Conservation (phyloP, 352 stramenopile species). For the Pythium insidiosum region DNA sequence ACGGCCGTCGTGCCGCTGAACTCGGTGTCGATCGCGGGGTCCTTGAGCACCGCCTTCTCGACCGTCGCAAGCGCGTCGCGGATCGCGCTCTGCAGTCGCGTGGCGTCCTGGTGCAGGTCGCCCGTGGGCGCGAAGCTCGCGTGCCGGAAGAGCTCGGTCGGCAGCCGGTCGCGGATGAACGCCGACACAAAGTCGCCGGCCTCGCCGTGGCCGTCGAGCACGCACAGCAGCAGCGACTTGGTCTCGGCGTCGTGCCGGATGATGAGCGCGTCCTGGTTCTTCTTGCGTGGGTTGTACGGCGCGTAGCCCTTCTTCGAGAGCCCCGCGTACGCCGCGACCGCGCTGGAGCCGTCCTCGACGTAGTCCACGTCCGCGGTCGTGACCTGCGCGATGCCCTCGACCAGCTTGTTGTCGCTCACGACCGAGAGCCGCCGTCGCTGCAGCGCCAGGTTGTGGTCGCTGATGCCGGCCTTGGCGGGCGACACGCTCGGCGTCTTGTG, state of each 20-base stretch:
- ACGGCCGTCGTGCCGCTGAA: conserved; percentile 87
- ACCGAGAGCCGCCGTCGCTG: conserved; percentile 63
- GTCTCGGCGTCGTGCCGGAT: conserved; percentile 90
- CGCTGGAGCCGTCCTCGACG: conserved; percentile 47
- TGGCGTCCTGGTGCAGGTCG: conserved; percentile 47
- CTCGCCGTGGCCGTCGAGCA: conserved; percentile 96
- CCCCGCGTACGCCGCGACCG: conserved; percentile 58
- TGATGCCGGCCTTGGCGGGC: conserved; percentile 22
- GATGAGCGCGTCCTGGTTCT: conserved; percentile 96
- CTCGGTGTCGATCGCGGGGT: conserved; percentile 91
- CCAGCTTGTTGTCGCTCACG: conserved; percentile 77
- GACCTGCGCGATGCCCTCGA: conserved; percentile 65
- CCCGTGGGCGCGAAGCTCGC: conserved; percentile 54
- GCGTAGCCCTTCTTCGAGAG: conserved; percentile 82
- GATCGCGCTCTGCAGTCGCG: conserved; percentile 48
- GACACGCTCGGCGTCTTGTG: conserved; percentile 46
- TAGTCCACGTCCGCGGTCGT: conserved; percentile 55
- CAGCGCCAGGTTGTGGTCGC: conserved; percentile 48
- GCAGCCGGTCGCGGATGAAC: conserved; percentile 86
- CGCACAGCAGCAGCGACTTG: conserved; percentile 91
- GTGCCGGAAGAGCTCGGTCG: conserved; percentile 89
- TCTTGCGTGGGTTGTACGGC: conserved; percentile 95
- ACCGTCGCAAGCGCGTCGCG: conserved; percentile 36
- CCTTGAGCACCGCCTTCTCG: conserved; percentile 82
- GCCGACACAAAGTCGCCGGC: conserved; percentile 90